Base-by-base conservation (phyloP, 345 rosid genomes). In the Viola odorata region DNA sequence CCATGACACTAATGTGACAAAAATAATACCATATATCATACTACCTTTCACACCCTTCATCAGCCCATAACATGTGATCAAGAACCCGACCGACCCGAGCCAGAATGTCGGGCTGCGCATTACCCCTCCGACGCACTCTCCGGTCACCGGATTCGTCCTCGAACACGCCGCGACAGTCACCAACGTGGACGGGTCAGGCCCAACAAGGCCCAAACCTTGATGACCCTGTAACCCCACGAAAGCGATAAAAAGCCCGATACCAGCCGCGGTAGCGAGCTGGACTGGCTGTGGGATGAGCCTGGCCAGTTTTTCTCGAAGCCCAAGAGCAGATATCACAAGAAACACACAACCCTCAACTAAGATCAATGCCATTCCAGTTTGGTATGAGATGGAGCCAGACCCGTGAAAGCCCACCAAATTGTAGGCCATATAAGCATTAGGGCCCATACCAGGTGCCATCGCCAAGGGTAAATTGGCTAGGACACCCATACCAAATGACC, bases 371-470 rank as follows among this genome's bases (percentile, higher is more conserved):
- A 87, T 79, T 2, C 94, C 94, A 0, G 96, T 85, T 40, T 61
- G 58, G 74, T 82, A 92, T 0, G 88, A 82, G 10, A 89, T 58
- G 12, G 91, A 53, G 12, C 98, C 96, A 1, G 96, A 84, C 10
- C 96, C 96, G 61, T 80, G 96, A 63, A 78, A 89, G 5, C 96
- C 98, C 32, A 92, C 84, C 11, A 85, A 55, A 75, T 89, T 87
- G 65, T 89, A 92, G 11, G 96, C 82, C 54, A 84, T 55, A 69
- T 85, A 89, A 60, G 96, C 91, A 40, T 89, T 87, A 0, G 94
- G 75, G 36, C 98, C 98, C 98, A 92, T 92, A 4, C 80, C 96
- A 0, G 98, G 96, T 64, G 98, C 98, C 66, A 89, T 66, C 6
- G 83, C 96, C 10, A 92, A 68, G 45, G 98, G 98, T 47, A 89